Evolutionary conservation across 140 eudicot species (phyloP).

Genomic region (Bidens hawaiensis): DNA sequence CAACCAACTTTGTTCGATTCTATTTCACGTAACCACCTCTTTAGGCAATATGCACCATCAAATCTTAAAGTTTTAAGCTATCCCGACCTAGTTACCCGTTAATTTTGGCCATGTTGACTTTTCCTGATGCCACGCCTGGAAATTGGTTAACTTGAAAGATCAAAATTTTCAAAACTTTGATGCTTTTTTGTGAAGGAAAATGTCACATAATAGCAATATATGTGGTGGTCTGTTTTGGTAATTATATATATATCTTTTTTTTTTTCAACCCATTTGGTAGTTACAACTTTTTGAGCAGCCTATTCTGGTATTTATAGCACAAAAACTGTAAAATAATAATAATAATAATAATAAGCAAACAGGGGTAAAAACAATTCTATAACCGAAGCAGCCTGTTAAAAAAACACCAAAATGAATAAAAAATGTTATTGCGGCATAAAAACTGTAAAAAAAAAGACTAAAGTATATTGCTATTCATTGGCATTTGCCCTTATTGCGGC

Average conservation of each 20-base stretch:
- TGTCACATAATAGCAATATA: not conserved
- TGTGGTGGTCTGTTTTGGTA: not conserved
- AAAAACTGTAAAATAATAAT: not conserved
- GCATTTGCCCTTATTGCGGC: not conserved
- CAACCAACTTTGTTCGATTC: not conserved
- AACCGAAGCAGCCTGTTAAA: not conserved
- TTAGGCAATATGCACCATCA: not conserved
- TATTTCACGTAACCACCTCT: not conserved
- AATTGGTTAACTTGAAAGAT: not conserved
- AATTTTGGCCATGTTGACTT: not conserved
- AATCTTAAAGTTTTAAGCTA: not conserved
- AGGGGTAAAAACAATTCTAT: not conserved
- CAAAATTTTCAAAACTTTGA: not conserved
- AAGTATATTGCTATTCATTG: not conserved
- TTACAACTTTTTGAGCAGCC: not conserved
- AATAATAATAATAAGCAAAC: not conserved
- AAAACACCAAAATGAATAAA: not conserved
- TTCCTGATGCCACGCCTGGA: not conserved
- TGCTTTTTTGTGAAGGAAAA: not conserved
- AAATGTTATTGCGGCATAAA: too few relatives aligned
- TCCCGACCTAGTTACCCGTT: not conserved
- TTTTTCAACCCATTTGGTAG: not conserved
- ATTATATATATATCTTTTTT: too few relatives aligned
- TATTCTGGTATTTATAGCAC: not conserved
- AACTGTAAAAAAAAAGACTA: not conserved